A percentile compares a stretch with the other conserved stretches of the same genome.
Conservation (phyloP, 164 flowering plant genomes). For the Annona cherimola region DNA sequence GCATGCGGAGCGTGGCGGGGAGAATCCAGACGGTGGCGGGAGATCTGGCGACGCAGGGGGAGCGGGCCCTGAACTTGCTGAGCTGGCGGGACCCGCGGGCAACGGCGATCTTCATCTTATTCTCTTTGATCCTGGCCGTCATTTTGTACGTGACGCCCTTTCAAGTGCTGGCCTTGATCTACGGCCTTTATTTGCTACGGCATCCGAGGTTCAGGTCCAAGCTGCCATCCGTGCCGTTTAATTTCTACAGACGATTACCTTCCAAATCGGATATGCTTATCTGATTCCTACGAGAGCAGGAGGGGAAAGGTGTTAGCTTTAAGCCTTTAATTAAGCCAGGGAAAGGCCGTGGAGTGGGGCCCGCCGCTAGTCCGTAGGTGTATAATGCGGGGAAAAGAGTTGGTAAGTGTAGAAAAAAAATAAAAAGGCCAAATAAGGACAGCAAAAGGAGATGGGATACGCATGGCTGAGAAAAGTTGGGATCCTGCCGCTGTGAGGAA, state of each 20-base stretch:
- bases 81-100: conserved; percentile 92
- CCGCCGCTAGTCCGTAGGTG: background rate
- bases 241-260: conserved; percentile 77
- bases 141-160: conserved; percentile 69
- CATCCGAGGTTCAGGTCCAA: conserved; percentile 73
- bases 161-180: conserved; percentile 54
- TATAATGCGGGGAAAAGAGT: background rate
- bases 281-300: conserved; percentile 14
- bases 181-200: conserved; percentile 59
- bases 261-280: conserved; percentile 67
- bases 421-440: background rate
- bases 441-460: background rate
- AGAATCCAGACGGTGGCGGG: conserved; percentile 70
- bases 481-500: background rate
- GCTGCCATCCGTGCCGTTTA: conserved; percentile 76
- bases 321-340: background rate
- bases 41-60: conserved; percentile 81
- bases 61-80: conserved; percentile 53
- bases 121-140: conserved; percentile 53
- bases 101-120: conserved; percentile 56
- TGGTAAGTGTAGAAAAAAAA: background rate
- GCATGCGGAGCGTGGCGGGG: conserved; percentile 65
- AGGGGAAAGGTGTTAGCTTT: background rate
- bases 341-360: background rate
- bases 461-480: background rate